A percentile compares a stretch with the other conserved stretches of the same genome.
Conservation (phyloP, 768 basidiomycete species). For the Xerocomellus amylosporus region DNA sequence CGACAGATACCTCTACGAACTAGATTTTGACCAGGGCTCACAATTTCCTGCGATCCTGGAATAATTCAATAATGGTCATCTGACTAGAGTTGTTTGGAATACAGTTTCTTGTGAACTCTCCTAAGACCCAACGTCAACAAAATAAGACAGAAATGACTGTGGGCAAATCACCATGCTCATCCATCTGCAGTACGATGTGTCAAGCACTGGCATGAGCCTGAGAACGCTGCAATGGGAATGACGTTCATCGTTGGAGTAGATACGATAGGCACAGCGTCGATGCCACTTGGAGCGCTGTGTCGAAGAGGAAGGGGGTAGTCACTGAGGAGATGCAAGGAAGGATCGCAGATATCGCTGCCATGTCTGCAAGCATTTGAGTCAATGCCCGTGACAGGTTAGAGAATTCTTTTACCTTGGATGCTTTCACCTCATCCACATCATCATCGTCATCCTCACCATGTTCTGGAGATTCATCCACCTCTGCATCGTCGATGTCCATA, state of each 20-base stretch:
- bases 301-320: conserved; percentile 23
- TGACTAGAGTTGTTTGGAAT: no score
- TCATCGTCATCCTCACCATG: conserved; percentile 59
- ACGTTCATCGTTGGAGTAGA: conserved; percentile 50
- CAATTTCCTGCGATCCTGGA: no score
- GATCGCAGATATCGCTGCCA: conserved; percentile 71
- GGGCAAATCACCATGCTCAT: no score
- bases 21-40: no score
- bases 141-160: no score
- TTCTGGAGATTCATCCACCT: conserved; percentile 44
- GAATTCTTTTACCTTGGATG: conserved; percentile 60
- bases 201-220: no score
- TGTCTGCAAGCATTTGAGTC: conserved; percentile 42
- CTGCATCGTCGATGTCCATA: conserved; percentile 55
- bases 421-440: conserved; percentile 70
- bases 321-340: conserved; percentile 51
- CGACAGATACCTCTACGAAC: no score
- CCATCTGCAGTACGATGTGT: no score
- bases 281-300: conserved; percentile 29
- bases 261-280: conserved; percentile 28
- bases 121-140: no score
- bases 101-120: no score
- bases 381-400: not conserved
- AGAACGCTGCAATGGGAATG: no score
- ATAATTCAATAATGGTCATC: no score